Base-by-base conservation (phyloP, 805 yeast genomes). In the Nakazawaea wyomingensis region DNA sequence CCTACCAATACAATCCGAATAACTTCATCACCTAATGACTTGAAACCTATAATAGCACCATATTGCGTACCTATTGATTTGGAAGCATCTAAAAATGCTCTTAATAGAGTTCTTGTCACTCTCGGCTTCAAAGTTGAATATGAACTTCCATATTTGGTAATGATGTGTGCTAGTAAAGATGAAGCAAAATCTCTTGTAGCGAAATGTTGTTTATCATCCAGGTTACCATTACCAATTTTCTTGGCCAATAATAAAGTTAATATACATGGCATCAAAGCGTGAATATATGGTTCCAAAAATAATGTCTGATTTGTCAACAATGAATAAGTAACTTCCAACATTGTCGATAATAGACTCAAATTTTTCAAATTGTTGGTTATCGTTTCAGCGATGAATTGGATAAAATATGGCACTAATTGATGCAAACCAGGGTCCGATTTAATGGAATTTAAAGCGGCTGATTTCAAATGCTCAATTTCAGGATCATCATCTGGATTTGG, bases 201-300 rank as follows among this genome's bases (percentile, higher is more conserved):
- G 49, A 70, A 58, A 45, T 68, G 72, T 33, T 62, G 61, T 11
- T 53, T 50, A 6, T 44, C 34, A 3, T 49, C 55, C 8, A 48
- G 53, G 5, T 50, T 45, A 18, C 58, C 62, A 36, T 61, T 57
- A 3, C 97, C 97, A n/a, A 91, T 75, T 48, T 86, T 78, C 55
- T 89, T 89, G 1, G 98, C 97, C 39, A 93, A 72, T 34, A 93
- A 71, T 17, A 91, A 71, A 0, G 99, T 93, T 51, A 93, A 71
- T 27, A 93, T 82, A 48, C 96, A 87, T n/a, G 99, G 99, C 86
- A 93, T 88, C 52, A 93, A 68, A 1, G 96, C 91, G 65, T 95
- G 99, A 36, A 93, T 88, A 56, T 91, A 91, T 9, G 98, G 99
- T 52, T 91, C 97, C 47, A 91, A 71, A 54, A 89, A 91, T 31